Percentiles rank a stretch among this genome's conserved stretches.
phyloP scores from a whole-genome alignment of 768 basidiomycete species.

The Sutorius australiensis region DNA sequence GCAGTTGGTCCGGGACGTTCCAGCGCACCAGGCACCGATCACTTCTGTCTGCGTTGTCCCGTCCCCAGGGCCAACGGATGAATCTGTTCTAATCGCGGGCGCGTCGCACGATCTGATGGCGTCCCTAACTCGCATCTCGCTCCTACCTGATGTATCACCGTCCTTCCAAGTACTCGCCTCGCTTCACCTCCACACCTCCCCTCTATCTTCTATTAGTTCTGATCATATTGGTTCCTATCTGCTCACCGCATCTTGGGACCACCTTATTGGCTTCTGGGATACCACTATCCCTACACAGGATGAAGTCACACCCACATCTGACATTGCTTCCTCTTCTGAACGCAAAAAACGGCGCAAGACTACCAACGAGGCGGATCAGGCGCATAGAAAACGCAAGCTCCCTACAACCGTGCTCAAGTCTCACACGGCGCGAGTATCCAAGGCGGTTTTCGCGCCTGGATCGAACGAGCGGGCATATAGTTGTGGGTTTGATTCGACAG shows the following conservation, averaged over 20 bases:
- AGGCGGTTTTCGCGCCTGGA: slow-evolving; percentile 52
- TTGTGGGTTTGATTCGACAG: slow-evolving; percentile 84
- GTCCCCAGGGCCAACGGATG: slow-evolving; percentile 20
- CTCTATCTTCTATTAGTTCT: slow-evolving; percentile 63
- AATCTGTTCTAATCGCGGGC: slow-evolving; percentile 50
- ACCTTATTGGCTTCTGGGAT: slow-evolving; percentile 79
- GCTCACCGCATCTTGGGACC: slow-evolving; percentile 86
- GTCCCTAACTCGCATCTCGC: slow-evolving; percentile 40
- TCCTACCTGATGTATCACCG: slow-evolving; percentile 3
- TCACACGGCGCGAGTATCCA: slow-evolving; percentile 80
- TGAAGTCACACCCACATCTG: slow-evolving; percentile 42
- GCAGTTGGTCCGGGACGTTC: slow-evolving; percentile 45
- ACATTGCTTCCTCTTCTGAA: slow-evolving; percentile 8
- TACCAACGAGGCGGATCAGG: slow-evolving; percentile 28
- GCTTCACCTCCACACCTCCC: slow-evolving; percentile 75
- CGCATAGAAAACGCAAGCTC: slow-evolving; percentile 52
- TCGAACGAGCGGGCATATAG: slow-evolving; percentile 11
- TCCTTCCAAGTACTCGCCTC: slow-evolving; percentile 44
- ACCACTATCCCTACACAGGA: slow-evolving; percentile 57
- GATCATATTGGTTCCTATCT: slow-evolving; percentile 56
- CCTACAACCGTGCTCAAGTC: slow-evolving; percentile 60
- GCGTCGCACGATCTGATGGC: slow-evolving; percentile 80
- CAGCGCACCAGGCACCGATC: slow-evolving; percentile 61
- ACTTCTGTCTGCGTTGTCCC: slow-evolving; percentile 62
- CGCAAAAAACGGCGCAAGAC: slow-evolving; percentile 64